These are phyloP conservation scores for Coprinellus aureogranulatus DNA, from an alignment of 768 basidiomycete genomes.

Conservation along the genomic window DNA sequence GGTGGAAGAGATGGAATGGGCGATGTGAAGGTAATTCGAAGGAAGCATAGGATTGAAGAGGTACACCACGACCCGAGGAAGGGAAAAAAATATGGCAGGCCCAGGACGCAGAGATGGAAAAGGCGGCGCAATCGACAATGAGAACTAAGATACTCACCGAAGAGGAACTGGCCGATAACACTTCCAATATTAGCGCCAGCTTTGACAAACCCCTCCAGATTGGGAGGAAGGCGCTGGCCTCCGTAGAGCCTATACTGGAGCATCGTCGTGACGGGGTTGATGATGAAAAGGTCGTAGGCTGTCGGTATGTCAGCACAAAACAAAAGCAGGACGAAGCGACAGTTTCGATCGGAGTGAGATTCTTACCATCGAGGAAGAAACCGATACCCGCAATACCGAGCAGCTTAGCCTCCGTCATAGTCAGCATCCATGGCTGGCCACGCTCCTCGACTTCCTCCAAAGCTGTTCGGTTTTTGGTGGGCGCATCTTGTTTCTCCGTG, in stretches of 20 bases:
- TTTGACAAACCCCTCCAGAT: conserved; percentile 60
- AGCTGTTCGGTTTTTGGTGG: neutral
- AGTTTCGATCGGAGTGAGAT: neutral
- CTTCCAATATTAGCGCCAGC: conserved; percentile 70
- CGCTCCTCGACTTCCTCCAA: conserved; percentile 24
- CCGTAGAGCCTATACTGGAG: conserved; percentile 62
- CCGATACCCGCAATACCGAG: conserved; percentile 54
- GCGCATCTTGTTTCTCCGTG: too few species aligned
- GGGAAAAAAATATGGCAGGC: neutral
- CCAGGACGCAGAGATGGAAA: neutral
- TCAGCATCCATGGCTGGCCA: conserved; percentile 29
- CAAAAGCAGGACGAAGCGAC: neutral
- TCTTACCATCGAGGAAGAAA: conserved; percentile 60
- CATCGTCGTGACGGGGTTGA: conserved; percentile 70
- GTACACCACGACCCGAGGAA: neutral
- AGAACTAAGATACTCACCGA: conserved; percentile 52
- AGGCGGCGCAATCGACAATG: too few species aligned
- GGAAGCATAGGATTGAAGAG: neutral
- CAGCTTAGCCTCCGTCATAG: conserved; percentile 53
- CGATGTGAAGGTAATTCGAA: neutral
- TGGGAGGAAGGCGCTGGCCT: conserved; percentile 47
- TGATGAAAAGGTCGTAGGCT: conserved; percentile 73
- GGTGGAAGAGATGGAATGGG: neutral
- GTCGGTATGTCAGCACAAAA: too few species aligned
- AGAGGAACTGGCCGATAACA: conserved; percentile 66